These are phyloP conservation scores for Lichtheimia hyalospora DNA, from an alignment of 371 early-diverging fungal species.

Conservation along the genomic window DNA sequence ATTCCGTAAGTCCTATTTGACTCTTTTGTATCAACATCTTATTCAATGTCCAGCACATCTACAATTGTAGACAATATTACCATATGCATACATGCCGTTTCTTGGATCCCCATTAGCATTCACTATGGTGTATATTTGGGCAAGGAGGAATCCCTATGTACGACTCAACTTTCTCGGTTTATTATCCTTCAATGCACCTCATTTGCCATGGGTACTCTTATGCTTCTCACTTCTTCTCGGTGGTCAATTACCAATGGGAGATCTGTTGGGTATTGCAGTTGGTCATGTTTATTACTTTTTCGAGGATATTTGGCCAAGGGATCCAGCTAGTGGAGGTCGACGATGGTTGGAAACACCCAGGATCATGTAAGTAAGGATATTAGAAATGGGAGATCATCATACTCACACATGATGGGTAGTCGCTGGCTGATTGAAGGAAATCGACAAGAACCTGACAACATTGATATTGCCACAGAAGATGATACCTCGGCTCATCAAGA, in stretches of 20 bases:
- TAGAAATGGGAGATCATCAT: too few species aligned
- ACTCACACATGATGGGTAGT: background rate
- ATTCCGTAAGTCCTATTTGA: conserved; percentile 25
- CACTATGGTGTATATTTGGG: conserved; percentile 94
- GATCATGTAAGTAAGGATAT: conserved; percentile 49
- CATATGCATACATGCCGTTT: conserved; percentile 77
- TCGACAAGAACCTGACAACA: background rate
- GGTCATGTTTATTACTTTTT: conserved; percentile 95
- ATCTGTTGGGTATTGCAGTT: conserved; percentile 82
- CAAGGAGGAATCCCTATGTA: conserved; percentile 86
- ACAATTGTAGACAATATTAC: conserved; percentile 59
- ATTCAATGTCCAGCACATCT: too few species aligned
- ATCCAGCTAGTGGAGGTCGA: conserved; percentile 61
- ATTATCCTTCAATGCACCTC: conserved; percentile 89
- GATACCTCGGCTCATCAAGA: background rate
- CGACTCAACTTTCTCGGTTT: conserved; percentile 88
- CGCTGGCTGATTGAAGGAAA: conserved; percentile 23
- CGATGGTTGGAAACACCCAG: conserved; percentile 62
- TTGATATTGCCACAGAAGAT: background rate
- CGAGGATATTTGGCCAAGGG: conserved; percentile 91
- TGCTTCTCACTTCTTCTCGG: conserved; percentile 79
- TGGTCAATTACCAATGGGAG: conserved; percentile 73
- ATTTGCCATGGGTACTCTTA: conserved; percentile 89
- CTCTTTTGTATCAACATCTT: too few species aligned
- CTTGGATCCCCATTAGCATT: conserved; percentile 84